Base-by-base conservation (phyloP, 345 rosid genomes). In the Lumnitzera racemosa region DNA sequence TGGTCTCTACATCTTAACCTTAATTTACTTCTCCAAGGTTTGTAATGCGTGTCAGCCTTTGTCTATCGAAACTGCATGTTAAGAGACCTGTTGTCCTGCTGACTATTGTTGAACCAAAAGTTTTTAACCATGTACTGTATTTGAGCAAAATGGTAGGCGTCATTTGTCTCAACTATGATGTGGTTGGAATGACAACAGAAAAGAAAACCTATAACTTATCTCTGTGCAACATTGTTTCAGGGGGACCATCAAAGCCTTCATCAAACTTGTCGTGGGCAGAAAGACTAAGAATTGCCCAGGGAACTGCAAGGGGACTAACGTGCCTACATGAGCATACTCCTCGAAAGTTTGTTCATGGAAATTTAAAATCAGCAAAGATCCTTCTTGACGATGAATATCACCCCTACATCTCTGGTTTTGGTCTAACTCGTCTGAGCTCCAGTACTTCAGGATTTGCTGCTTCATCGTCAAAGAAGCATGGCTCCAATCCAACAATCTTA, bases 281-380 rank as follows among this genome's bases (percentile, higher is more conserved):
- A 14, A 81, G 97, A 75, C 77, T 94, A 66, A 84, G 69, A 65
- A 84, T 94, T 51, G 88, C 94, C 29, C 99, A 90, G 76, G 99
- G 97, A 70, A 71, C 83, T 13, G 95, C 99, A 3, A 76, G 92
- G 65, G 99, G 95, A 49, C 78, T 90, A 54, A 74, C 78, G 81
- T 79, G 83, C 77, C 86, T 90, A 69, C 99, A 90, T 4, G 97
- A 90, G 73, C 77, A 62, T 61, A 71, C 85, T 61, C 91, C 95
- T 27, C 74, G 90, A 59, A 94, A 84, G 56, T 79, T 80, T 5
- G 81, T 81, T 36, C 99, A 94, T 15, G 91, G 97, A 43, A 94
- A 80, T 82, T 51, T 94, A 15, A 90, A 88, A 67, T 83, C 95
- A 14, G 82, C 95, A 1, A 94, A 94, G 67, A 75, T 94, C 77